Percentiles rank a stretch among this genome's conserved stretches.
Conservation (phyloP, 768 basidiomycete species). For the Amylocystis lapponica region DNA sequence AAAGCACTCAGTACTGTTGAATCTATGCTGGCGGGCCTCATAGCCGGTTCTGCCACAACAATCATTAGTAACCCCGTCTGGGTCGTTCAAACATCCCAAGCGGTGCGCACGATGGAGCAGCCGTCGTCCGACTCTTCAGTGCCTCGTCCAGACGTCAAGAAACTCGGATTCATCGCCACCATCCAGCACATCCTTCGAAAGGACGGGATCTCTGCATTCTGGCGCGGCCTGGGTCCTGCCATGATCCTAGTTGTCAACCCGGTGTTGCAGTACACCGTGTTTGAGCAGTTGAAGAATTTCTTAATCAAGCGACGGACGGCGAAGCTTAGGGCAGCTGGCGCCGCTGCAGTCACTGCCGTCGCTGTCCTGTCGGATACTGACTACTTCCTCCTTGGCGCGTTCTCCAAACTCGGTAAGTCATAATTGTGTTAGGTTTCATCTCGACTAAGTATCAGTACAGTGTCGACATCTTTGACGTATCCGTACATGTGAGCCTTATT, state of each 20-base stretch:
- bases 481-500: slow-evolving; percentile 52
- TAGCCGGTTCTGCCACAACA: slow-evolving; percentile 89
- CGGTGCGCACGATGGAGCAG: slow-evolving; percentile 50
- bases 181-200: slow-evolving; percentile 63
- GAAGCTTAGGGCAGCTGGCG: slow-evolving; percentile 43
- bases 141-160: slow-evolving; percentile 32
- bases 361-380: slow-evolving; percentile 75
- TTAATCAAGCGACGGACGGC: slow-evolving; percentile 58
- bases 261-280: slow-evolving; percentile 89
- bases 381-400: slow-evolving; percentile 90
- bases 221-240: slow-evolving; percentile 92
- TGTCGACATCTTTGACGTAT: slow-evolving; percentile 52
- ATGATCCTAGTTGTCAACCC: slow-evolving; percentile 92
- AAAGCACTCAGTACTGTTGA: slow-evolving; percentile 81
- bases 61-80: slow-evolving; percentile 92
- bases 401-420: slow-evolving; percentile 75
- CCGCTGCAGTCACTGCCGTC: slow-evolving; percentile 31
- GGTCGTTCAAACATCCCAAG: slow-evolving; percentile 92
- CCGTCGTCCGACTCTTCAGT: slow-evolving; percentile 17
- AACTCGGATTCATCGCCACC: slow-evolving; percentile 61
- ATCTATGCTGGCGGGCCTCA: slow-evolving; percentile 81
- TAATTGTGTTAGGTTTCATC: not conserved
- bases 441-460: slow-evolving; percentile 23
- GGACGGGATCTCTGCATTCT: slow-evolving; percentile 79
- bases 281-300: slow-evolving; percentile 91